Base-by-base conservation (phyloP, 805 yeast species). In the Teunomyces atbi region DNA sequence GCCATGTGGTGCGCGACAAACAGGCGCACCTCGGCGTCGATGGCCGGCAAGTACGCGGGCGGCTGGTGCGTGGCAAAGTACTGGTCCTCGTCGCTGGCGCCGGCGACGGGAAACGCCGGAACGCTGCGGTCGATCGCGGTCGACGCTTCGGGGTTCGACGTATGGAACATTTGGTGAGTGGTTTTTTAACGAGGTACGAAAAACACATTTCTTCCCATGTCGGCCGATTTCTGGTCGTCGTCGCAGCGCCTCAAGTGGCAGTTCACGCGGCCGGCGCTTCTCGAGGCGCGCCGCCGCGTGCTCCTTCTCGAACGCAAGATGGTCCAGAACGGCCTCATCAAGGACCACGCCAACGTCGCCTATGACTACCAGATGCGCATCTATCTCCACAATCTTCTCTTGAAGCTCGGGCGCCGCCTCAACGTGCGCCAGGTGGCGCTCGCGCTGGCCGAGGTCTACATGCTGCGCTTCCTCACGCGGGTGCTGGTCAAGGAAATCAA, bases 211-310 rank as follows among this genome's bases (percentile, higher is more conserved):
- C 15, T 20, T 19, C 7, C 26, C n/a, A 12, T 81, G 96, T 83
- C 94, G 2, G 96, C 96, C 0, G 86, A 86, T 60, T 91, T 83
- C 63, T 89, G 96, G 96, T 74, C 75, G 13, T 88, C 96, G 2
- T 81, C 95, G 1, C 97, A 91, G 59, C 66, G 96, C 37, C 70
- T 67, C 33, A 75, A 80, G 56, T 92, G 97, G 97, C 92, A 87
- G 56, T 81, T 83, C 58, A 78, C 89, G 1, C 72, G 87, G 39
- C 84, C 81, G 27, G 68, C 80, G 16, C 73, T 92, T 19, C 53
- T 66, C 15, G 76, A 70, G 61, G 49, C 71, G 67, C 46, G 79
- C 77, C 50, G 77, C 55, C 60, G 67, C 48, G 66, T 68, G 11
- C 56, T 66, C 8, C 52, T 68, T 10, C 59, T 76, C 5, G 78